Base-by-base conservation (phyloP, 768 basidiomycete genomes). In the Trametes punicea region DNA sequence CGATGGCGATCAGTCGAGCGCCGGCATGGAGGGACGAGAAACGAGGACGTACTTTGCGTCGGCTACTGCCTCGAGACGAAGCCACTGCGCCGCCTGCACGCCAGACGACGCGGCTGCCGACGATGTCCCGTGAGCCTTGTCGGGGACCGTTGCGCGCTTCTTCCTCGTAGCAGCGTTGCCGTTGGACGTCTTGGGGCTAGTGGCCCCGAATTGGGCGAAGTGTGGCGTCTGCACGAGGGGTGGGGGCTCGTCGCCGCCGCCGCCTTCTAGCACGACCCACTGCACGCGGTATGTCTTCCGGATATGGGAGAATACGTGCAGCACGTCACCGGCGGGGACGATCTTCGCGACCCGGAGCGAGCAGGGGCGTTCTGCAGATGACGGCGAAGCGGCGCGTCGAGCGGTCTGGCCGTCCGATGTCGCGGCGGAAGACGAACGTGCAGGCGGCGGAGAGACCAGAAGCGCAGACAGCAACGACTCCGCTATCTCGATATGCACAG, bases 251-350 rank as follows among this genome's bases (percentile, higher is more conserved):
- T 49, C 74, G 11, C 66, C 61, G 18, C 68, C 65, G 15, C 83
- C 83, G 21, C 87, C 85, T 62, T 81, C 77, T 38, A 90, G 59
- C 25, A 87, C 59, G 31, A 87, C 81, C 87, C 87, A 89, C 61
- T 85, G 83, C 16, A 82, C 77, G 55, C 84, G 79, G 67, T 89
- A 95, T 11, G 89, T 93, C 75, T 94, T 93, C 64, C 76, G 83
- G 66, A 95, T 90, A 67, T 98, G 94, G 8, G 90, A 93, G 71
- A 97, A 97, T 44, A 92, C 74, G 65, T 96, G 93, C 3, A 85
- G 55, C 33, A 95, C 82, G 56, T 87, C 80, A 10, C 86, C 85
- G 20, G 75, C 82, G 18, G 78, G 73, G 54, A 73, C 71, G 50
- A 85, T 73, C 55, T 75, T 71, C 34, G 71, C 62, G 20, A 88